Evolutionary conservation across 2,329 filamentous ascomycete genomes (phyloP).

Genomic region (Sporothrix dimorphospora): DNA sequence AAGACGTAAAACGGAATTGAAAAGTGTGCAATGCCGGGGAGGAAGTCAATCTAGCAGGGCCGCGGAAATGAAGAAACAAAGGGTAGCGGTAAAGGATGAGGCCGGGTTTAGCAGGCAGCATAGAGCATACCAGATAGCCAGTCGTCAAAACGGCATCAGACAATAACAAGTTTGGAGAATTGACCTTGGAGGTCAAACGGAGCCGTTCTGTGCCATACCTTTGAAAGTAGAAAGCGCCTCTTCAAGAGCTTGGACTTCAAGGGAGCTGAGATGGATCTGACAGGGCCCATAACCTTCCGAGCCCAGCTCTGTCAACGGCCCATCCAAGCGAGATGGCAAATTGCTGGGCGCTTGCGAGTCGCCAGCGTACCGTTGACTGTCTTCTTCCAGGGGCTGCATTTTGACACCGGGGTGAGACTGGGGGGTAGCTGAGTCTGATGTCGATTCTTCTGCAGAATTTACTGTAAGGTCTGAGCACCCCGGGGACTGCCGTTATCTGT

Average conservation of each 20-base stretch:
- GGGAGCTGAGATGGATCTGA: constrained; percentile 31
- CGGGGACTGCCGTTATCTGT: no score
- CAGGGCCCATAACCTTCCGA: constrained; percentile 19
- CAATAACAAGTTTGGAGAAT: background rate
- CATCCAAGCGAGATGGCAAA: constrained; percentile 17
- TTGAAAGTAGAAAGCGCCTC: constrained; percentile 39
- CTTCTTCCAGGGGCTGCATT: background rate
- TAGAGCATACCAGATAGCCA: no score
- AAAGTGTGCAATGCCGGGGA: no score
- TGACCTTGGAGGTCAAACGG: background rate
- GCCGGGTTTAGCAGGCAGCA: no score
- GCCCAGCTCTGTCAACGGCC: constrained; percentile 29
- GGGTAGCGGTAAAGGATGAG: no score
- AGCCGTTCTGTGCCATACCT: constrained; percentile 29
- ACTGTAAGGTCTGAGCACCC: background rate
- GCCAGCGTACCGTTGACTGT: background rate
- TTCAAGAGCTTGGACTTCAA: constrained; percentile 35
- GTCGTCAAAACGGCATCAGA: no score
- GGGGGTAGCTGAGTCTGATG: background rate
- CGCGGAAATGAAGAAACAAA: no score
- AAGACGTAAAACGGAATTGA: no score
- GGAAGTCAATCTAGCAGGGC: no score
- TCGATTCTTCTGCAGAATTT: background rate
- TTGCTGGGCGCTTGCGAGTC: background rate
- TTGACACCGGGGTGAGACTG: background rate